These are phyloP conservation scores for Fragaria iinumae DNA, from an alignment of 306 rosid genomes.

Conservation along the genomic window DNA sequence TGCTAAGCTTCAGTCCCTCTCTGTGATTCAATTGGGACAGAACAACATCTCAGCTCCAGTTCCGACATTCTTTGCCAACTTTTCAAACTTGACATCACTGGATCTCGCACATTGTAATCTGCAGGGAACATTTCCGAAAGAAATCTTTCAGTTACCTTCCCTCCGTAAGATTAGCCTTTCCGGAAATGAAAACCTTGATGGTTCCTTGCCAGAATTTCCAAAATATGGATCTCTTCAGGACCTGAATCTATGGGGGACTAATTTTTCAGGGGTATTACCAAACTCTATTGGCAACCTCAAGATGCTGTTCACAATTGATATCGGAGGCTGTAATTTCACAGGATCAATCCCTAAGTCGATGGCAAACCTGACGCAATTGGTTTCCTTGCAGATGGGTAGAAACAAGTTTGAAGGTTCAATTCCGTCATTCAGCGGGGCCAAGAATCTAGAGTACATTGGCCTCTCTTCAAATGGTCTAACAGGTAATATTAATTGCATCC, in stretches of 20 bases:
- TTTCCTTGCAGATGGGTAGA: neutral
- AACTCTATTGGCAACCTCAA: conserved; percentile 18
- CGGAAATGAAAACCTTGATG: neutral
- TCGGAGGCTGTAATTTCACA: conserved; percentile 2
- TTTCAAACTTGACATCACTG: conserved; percentile 23
- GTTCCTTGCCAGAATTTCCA: conserved; percentile 28
- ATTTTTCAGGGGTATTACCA: conserved; percentile 29
- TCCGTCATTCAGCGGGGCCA: conserved; percentile 17
- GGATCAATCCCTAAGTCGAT: conserved; percentile 27
- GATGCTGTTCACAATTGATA: conserved; percentile 19
- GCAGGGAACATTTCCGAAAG: neutral
- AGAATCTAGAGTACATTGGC: conserved; percentile 6
- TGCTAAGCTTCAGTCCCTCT: conserved; percentile 17
- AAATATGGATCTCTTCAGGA: conserved; percentile 5
- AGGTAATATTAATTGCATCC: conserved; percentile 21
- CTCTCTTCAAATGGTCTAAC: conserved; percentile 2
- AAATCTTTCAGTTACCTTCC: conserved; percentile 29
- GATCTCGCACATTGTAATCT: neutral
- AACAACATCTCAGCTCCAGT: conserved; percentile 16
- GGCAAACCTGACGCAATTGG: conserved; percentile 16
- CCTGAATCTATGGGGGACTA: neutral
- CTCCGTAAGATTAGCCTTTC: neutral
- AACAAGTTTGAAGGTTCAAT: conserved; percentile 33
- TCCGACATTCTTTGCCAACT: conserved; percentile 19
- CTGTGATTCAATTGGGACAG: neutral